Evolutionary conservation across 1,284 basidiomycete genomes (phyloP).

Genomic region (Sporisorium iseilematis-ciliati): DNA sequence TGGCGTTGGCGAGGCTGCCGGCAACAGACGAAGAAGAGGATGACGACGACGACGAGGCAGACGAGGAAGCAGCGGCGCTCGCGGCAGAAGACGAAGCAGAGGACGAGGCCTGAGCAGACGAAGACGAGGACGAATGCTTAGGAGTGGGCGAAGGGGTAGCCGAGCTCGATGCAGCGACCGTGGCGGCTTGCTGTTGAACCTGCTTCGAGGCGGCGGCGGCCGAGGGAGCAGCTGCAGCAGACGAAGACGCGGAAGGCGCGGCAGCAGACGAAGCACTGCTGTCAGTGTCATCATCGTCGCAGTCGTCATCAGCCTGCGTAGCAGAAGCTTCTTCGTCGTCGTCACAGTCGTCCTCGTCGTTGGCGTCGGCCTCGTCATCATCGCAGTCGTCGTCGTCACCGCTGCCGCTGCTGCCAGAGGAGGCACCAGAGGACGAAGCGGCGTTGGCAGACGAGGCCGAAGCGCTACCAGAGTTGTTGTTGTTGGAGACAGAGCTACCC

Average conservation of each 20-base stretch:
- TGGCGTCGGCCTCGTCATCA: constrained; percentile 20
- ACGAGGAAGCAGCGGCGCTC: constrained; percentile 9
- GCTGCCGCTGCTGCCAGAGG: constrained; percentile 18
- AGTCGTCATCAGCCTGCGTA: constrained; percentile 22
- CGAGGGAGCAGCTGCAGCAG: constrained; percentile 14
- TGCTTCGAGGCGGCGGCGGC: constrained; percentile 7
- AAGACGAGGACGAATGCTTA: constrained; percentile 14
- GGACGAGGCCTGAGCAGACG: constrained; percentile 14
- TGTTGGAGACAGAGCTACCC: constrained; percentile 9
- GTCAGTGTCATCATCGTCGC: constrained; percentile 25
- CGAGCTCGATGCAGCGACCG: constrained; percentile 16
- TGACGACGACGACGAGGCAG: constrained; percentile 21
- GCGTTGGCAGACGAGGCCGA: constrained; percentile 18
- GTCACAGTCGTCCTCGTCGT: constrained; percentile 45
- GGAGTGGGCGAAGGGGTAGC: constrained; percentile 24
- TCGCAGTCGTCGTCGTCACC: constrained; percentile 24
- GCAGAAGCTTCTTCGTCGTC: constrained; percentile 22
- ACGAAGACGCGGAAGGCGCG: not conserved
- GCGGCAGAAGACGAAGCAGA: constrained; percentile 15
- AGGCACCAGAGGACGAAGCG: constrained; percentile 22
- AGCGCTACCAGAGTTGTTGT: constrained; percentile 5
- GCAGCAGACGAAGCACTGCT: constrained; percentile 19
- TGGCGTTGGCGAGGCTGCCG: constrained; percentile 22
- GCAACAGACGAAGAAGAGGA: constrained; percentile 9
- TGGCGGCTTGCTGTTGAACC: constrained; percentile 13